Percentiles rank a stretch among this genome's conserved stretches.
These are phyloP conservation scores for Larix kaempferi DNA, from an alignment of 75 land plant genomes.

Conservation along the genomic window DNA sequence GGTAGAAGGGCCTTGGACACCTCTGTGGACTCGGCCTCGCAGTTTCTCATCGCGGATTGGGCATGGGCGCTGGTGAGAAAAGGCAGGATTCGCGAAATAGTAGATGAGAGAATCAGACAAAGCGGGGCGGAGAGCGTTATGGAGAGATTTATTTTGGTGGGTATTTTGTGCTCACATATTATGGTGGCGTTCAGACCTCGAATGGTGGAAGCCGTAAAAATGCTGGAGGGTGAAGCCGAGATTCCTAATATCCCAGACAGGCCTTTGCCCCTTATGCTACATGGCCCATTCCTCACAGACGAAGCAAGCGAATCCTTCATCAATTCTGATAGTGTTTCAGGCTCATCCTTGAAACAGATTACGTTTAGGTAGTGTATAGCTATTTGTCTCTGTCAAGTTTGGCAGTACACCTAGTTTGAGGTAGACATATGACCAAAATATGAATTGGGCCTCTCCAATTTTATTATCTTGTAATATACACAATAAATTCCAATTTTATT, in stretches of 20 bases:
- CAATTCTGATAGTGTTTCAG: background rate
- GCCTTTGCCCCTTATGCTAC: slow-evolving; percentile 17
- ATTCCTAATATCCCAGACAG: slow-evolving; percentile 27
- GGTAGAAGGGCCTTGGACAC: slow-evolving; percentile 33
- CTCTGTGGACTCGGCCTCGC: background rate
- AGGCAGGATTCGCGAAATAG: slow-evolving; percentile 10
- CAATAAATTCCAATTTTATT: too few species aligned
- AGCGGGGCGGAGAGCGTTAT: slow-evolving; percentile 11
- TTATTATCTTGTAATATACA: too few species aligned
- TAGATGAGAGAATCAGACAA: slow-evolving; percentile 17
- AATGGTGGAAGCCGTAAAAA: slow-evolving; percentile 21
- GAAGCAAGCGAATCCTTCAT: too few species aligned
- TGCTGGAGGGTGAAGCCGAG: slow-evolving; percentile 23
- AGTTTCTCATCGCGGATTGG: slow-evolving; percentile 23
- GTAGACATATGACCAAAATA: too few species aligned
- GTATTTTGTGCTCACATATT: slow-evolving; percentile 36
- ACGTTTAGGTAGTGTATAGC: background rate
- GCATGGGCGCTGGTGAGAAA: slow-evolving; percentile 26
- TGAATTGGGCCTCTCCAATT: too few species aligned
- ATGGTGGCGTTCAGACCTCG: slow-evolving; percentile 35
- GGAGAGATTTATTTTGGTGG: slow-evolving; percentile 30
- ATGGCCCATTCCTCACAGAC: background rate
- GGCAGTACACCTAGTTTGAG: too few species aligned
- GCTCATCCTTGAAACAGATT: background rate
- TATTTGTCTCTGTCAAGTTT: background rate